Evolutionary conservation across 2,329 filamentous ascomycete species (phyloP).

Genomic region (Claviceps quebecensis): DNA sequence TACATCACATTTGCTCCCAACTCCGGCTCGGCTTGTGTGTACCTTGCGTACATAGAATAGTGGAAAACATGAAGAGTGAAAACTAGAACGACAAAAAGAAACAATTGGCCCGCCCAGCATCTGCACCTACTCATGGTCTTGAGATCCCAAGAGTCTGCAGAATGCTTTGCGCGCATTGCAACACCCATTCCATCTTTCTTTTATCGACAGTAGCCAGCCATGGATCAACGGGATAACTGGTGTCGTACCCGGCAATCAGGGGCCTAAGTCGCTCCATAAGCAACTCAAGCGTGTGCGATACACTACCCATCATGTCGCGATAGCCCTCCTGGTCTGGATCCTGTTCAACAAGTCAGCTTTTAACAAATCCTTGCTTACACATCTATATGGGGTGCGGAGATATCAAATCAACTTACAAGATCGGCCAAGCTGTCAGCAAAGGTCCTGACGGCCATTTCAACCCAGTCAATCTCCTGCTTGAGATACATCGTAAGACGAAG

Average conservation of each 20-base stretch:
- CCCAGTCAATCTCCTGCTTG: slow-evolving; percentile 43
- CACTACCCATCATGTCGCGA: slow-evolving; percentile 24
- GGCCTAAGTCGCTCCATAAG: slow-evolving; percentile 22
- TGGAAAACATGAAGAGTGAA: too few species aligned
- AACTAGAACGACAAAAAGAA: background rate
- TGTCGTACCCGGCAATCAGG: slow-evolving; percentile 20
- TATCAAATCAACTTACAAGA: slow-evolving; percentile 31
- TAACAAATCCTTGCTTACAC: background rate
- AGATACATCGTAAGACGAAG: slow-evolving; percentile 37
- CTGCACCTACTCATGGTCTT: slow-evolving; percentile 14
- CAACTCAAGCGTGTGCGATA: slow-evolving; percentile 25
- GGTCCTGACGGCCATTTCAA: slow-evolving; percentile 43
- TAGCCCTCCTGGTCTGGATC: slow-evolving; percentile 24
- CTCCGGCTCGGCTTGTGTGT: too few species aligned
- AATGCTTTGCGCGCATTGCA: slow-evolving; percentile 22
- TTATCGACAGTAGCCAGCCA: slow-evolving; percentile 25
- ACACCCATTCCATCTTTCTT: slow-evolving; percentile 26
- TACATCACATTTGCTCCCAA: background rate
- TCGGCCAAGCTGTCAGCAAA: slow-evolving; percentile 33
- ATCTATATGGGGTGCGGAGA: background rate
- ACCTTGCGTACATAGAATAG: too few species aligned
- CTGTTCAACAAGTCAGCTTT: slow-evolving; percentile 13
- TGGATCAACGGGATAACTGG: slow-evolving; percentile 24
- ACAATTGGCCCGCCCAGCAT: background rate
- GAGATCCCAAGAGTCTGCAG: slow-evolving; percentile 18